Evolutionary conservation across 768 basidiomycete species (phyloP), one percentile per base, ranked within the genome.

Genomic region (Lactarius sanguifluus): DNA sequence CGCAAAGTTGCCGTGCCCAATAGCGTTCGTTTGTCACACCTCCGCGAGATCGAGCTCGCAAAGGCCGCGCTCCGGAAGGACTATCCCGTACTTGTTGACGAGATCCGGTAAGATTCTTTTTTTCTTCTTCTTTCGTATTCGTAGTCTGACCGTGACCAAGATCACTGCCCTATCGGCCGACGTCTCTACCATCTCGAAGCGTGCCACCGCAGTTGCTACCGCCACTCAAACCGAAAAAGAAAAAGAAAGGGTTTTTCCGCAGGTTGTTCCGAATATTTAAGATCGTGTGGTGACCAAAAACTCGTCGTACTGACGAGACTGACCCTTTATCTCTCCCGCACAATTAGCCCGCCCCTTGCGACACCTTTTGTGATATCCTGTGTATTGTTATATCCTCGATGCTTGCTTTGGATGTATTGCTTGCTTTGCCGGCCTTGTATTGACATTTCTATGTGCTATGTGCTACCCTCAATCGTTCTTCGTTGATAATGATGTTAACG

Each of bases 181-280:
- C 62, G 2, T 62, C 65, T 25, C 3, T 57, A 20, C 57, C 25
- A 41, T 16, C 40, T 5, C 50, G n/a, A 30, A 43, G 64, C 41
- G 16, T 40, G 28, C 57, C 36, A 9, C 36, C 25, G 12, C 52
- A 60, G 25, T 10, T 58, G 28, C 18, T 34, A 10, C 57, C 62
- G 10, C 36, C 65, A 16, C n/a, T 54, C 41, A 56, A 52, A 25
- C 50, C 18, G 41, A 65, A 64, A 59, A 71, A 71, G 59, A 70
- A 70, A 62, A 71, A 64, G 57, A 71, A 54, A 57, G 70, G 70
- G 18, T 71, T 71, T 38, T 71, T 70, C 64, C 64, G 70, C 52
- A 45, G 50, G 38, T 54, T 71, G 12, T 71, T 70, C 36, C 65
- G 62, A 28, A 59, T 68, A 57, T 71, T 69, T 63, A 69, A 62